Conservation (phyloP, 306 rosid genomes). For the Lupinus albus region DNA sequence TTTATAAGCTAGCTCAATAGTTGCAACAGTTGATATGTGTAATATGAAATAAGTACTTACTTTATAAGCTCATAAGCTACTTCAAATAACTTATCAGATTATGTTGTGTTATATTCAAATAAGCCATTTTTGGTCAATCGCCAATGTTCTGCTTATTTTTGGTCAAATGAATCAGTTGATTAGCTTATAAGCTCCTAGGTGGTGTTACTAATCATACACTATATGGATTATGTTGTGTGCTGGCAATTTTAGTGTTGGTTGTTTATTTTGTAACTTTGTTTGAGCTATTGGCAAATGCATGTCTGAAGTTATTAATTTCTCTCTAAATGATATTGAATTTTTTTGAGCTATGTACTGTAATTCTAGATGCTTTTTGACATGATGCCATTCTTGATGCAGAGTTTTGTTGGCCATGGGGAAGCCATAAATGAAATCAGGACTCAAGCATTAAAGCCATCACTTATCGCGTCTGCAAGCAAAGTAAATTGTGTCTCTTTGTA, state of each 20-base stretch:
- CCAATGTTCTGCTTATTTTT: too few species aligned
- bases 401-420: slow-evolving; percentile 96
- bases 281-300: slow-evolving; percentile 1
- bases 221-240: too few species aligned
- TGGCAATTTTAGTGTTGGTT: slow-evolving; percentile 14
- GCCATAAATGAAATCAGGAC: slow-evolving; percentile 94
- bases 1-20: too few species aligned
- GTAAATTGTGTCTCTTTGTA: slow-evolving; percentile 48
- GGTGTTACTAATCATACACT: too few species aligned
- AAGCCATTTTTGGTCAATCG: too few species aligned
- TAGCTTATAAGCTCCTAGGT: too few species aligned
- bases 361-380: slow-evolving; percentile 24
- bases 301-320: slow-evolving; percentile 14
- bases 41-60: too few species aligned
- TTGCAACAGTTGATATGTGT: too few species aligned
- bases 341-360: not conserved
- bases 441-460: slow-evolving; percentile 78
- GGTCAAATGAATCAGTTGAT: too few species aligned
- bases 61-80: too few species aligned
- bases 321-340: slow-evolving; percentile 12
- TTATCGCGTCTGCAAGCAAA: slow-evolving; percentile 89
- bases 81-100: too few species aligned
- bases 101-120: too few species aligned
- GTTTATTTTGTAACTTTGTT: slow-evolving; percentile 25
- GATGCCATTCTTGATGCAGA: slow-evolving; percentile 50